These are phyloP conservation scores for Verticillium tricorpus DNA, from an alignment of 2,329 filamentous ascomycete species.

Conservation along the genomic window DNA sequence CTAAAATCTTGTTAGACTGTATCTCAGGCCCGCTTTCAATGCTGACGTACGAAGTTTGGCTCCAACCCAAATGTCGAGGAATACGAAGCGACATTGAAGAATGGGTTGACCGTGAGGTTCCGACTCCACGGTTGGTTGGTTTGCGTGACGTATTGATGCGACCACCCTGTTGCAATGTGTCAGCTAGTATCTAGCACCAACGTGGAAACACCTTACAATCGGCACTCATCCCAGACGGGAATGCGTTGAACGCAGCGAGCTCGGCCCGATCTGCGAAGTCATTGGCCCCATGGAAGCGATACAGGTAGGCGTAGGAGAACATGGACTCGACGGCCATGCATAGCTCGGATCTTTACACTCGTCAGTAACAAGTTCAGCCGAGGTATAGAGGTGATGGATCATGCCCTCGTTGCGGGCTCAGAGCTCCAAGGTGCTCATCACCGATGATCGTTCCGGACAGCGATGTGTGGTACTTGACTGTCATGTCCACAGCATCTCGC, in stretches of 20 bases:
- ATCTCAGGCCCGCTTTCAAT: not conserved
- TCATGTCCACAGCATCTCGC: slow-evolving; percentile 29
- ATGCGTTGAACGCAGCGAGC: slow-evolving; percentile 47
- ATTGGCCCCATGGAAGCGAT: slow-evolving; percentile 25
- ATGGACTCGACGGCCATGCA: slow-evolving; percentile 28
- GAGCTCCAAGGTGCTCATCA: slow-evolving; percentile 33
- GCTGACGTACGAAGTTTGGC: slow-evolving; percentile 32
- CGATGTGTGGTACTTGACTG: slow-evolving; percentile 32
- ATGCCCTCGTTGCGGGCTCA: slow-evolving; percentile 26
- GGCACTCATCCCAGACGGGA: slow-evolving; percentile 44
- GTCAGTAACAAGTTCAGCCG: not conserved
- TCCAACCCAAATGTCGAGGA: slow-evolving; percentile 41
- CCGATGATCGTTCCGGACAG: slow-evolving; percentile 35
- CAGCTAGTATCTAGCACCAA: not conserved
- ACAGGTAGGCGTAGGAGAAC: slow-evolving; percentile 27
- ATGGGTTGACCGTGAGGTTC: slow-evolving; percentile 34
- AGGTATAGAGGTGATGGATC: not conserved
- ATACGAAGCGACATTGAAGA: slow-evolving; percentile 17
- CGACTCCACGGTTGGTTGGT: slow-evolving; percentile 46
- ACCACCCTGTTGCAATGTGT: slow-evolving; percentile 33
- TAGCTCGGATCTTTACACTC: slow-evolving; percentile 22
- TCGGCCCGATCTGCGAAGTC: slow-evolving; percentile 47
- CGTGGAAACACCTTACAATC: slow-evolving; percentile 25
- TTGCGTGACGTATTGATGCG: slow-evolving; percentile 49
- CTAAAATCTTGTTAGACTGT: slow-evolving; percentile 3